Evolutionary conservation across 345 rosid genomes (phyloP).

Genomic region (Tarenaya hassleriana): DNA sequence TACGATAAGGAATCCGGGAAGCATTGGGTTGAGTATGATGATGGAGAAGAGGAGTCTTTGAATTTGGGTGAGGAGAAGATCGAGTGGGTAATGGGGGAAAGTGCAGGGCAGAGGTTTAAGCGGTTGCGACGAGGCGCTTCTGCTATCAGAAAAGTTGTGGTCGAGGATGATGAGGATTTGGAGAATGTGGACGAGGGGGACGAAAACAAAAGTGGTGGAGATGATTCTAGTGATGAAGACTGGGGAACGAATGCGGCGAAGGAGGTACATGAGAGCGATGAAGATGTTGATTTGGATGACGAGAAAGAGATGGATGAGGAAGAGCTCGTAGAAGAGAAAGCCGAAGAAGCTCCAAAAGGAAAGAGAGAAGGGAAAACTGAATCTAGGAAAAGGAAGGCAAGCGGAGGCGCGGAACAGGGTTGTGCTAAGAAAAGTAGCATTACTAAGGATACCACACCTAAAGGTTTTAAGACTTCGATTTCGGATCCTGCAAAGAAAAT

Average conservation of each 20-base stretch:
- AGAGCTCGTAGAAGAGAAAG: conserved; percentile 26
- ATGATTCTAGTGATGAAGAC: conserved; percentile 75
- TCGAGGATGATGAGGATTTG: conserved; percentile 39
- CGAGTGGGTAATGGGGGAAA: conserved; percentile 57
- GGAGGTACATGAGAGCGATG: conserved; percentile 41
- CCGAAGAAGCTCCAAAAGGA: conserved; percentile 20
- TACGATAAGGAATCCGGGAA: conserved; percentile 45
- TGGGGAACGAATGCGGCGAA: conserved; percentile 54
- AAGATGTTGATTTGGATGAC: conserved; percentile 47
- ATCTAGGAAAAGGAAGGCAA: conserved; percentile 43
- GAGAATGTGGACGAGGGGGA: conserved; percentile 29
- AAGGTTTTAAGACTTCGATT: conserved; percentile 32
- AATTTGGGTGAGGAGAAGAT: conserved; percentile 79
- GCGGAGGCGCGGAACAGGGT: conserved; percentile 29
- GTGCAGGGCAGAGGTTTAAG: conserved; percentile 37
- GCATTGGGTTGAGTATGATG: conserved; percentile 76
- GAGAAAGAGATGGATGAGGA: conserved; percentile 43
- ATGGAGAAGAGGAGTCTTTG: conserved; percentile 77
- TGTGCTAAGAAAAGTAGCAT: conserved; percentile 46
- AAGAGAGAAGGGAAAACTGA: conserved; percentile 24
- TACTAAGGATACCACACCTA: conserved; percentile 23
- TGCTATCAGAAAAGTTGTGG: conserved; percentile 39
- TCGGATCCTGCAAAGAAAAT: conserved; percentile 36
- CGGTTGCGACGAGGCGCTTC: conserved; percentile 55
- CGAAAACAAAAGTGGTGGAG: conserved; percentile 32